phyloP scores from a whole-genome alignment of 192 early-diverging fungal genomes.

The Backusella mclennaniae region DNA sequence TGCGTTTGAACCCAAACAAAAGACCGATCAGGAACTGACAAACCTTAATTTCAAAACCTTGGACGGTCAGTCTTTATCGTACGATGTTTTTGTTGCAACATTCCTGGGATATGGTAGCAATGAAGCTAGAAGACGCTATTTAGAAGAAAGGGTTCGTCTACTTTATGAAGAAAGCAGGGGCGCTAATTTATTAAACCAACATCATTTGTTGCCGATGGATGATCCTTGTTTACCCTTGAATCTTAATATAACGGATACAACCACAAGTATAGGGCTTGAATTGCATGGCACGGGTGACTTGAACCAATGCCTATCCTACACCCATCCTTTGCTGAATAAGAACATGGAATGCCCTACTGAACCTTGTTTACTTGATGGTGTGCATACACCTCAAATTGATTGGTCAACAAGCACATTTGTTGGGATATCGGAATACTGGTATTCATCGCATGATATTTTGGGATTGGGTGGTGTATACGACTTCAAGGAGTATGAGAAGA shows the following conservation, averaged over 20 bases:
- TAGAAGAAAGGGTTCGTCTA: slow-evolving; percentile 54
- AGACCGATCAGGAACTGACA: slow-evolving; percentile 75
- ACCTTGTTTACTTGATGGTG: slow-evolving; percentile 94
- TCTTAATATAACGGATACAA: slow-evolving; percentile 48
- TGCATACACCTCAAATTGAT: slow-evolving; percentile 85
- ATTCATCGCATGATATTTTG: slow-evolving; percentile 82
- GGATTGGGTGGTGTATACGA: slow-evolving; percentile 81
- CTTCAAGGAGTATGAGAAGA: slow-evolving; percentile 62
- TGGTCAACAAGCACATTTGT: slow-evolving; percentile 77
- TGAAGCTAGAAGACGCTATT: slow-evolving; percentile 83
- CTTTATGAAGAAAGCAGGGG: slow-evolving; percentile 29
- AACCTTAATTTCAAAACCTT: slow-evolving; percentile 65
- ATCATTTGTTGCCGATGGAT: slow-evolving; percentile 41
- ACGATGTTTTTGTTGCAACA: slow-evolving; percentile 84
- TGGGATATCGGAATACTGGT: slow-evolving; percentile 97
- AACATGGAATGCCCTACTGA: slow-evolving; percentile 61
- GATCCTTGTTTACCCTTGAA: slow-evolving; percentile 69
- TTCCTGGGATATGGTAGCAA: slow-evolving; percentile 97
- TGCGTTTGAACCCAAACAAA: slow-evolving; percentile 84
- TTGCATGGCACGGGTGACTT: slow-evolving; percentile 61
- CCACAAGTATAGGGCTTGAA: slow-evolving; percentile 40
- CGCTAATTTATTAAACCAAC: slow-evolving; percentile 33
- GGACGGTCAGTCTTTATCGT: slow-evolving; percentile 57
- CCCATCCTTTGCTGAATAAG: slow-evolving; percentile 83
- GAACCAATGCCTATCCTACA: slow-evolving; percentile 50